Base-by-base conservation (phyloP, 768 basidiomycete species). In the Boletus subparvulus region DNA sequence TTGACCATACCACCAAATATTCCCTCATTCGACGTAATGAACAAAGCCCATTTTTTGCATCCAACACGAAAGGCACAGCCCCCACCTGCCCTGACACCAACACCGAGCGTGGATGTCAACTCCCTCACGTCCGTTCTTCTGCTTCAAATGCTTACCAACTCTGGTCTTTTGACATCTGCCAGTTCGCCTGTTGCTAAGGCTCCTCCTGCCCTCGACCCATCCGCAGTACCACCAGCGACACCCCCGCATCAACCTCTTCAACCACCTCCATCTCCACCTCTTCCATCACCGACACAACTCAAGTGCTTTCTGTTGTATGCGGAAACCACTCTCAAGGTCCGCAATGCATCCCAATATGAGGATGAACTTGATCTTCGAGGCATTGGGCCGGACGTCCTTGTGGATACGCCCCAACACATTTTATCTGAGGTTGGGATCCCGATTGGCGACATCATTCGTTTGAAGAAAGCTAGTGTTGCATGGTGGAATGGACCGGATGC, bases 41-140 rank as follows among this genome's bases (percentile, higher is more conserved):
- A 54, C 36, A 59, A 59, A 41, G 54, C 30, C 6, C 47, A 19
- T 0, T 21, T 40, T 19, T 43, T 55, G 1, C 55, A 57, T 33
- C 55, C 33, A 1, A 7, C 44, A 19, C 6, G 28, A 39, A 53
- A 50, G 14, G 33, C 52, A 3, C 21, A 21, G 13, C 19, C 40
- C 11, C 21, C 28, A 2, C 4, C 17, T 19, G 21, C 21, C 21
- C 21, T 21, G 21, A 42, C 50, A 24, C 26, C 21, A 10, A n/a
- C 17, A 14, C 48, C 46, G 13, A 35, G 32, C 14, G 16, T 51
- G 0, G 42, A 56, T 12, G 1, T 64, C 46, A 59, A 42, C 21
- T 41, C 39, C 1, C 0, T 64, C 0, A 56, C 30, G 0, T 64
- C 54, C 0, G n/a, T 56, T 7, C 21, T 64, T 21, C 47, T 62